phyloP scores from a whole-genome alignment of 129 eudicot genomes.

The Lonicera japonica region DNA sequence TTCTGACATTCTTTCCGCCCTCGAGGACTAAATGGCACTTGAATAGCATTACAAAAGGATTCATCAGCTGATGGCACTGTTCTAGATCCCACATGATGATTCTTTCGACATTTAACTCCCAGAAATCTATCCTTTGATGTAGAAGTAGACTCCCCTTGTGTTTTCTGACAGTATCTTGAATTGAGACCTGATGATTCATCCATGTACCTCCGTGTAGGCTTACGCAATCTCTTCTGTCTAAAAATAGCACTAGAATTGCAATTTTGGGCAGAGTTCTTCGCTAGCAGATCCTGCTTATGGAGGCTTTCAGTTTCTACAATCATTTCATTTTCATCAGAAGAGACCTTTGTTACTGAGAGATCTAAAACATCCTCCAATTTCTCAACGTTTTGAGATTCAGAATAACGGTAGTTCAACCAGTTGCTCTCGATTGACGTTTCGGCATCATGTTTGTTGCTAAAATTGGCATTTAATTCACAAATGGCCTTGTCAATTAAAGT shows the following conservation, averaged over 20 bases:
- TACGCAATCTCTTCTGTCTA: conserved; percentile 56
- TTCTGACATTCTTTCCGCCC: conserved; percentile 29
- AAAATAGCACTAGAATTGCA: conserved; percentile 16
- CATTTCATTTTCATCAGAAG: conserved; percentile 23
- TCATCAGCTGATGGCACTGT: conserved; percentile 28
- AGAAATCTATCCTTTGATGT: conserved; percentile 30
- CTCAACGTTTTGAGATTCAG: too few species aligned
- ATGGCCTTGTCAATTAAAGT: conserved; percentile 20
- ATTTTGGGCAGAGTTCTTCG: conserved; percentile 23
- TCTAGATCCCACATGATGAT: conserved; percentile 22
- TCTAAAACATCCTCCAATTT: too few species aligned
- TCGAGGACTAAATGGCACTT: conserved; percentile 63
- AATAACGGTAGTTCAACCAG: too few species aligned
- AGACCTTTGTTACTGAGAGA: too few species aligned
- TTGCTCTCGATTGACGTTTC: conserved; percentile 3
- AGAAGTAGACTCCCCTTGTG: conserved; percentile 28
- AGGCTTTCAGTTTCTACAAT: conserved; percentile 8
- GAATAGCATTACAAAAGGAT: conserved; percentile 51
- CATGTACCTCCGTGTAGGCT: conserved; percentile 67
- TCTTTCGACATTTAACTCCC: conserved; percentile 30
- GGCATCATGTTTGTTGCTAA: conserved; percentile 10
- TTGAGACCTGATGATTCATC: conserved; percentile 46
- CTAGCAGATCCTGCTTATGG: conserved; percentile 16
- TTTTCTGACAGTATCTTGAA: conserved; percentile 29
- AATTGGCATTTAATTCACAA: conserved; percentile 19